Percentiles rank a stretch among this genome's conserved stretches.
Conservation (phyloP, 2,329 filamentous ascomycete species). For the Sphaerulina populicola region DNA sequence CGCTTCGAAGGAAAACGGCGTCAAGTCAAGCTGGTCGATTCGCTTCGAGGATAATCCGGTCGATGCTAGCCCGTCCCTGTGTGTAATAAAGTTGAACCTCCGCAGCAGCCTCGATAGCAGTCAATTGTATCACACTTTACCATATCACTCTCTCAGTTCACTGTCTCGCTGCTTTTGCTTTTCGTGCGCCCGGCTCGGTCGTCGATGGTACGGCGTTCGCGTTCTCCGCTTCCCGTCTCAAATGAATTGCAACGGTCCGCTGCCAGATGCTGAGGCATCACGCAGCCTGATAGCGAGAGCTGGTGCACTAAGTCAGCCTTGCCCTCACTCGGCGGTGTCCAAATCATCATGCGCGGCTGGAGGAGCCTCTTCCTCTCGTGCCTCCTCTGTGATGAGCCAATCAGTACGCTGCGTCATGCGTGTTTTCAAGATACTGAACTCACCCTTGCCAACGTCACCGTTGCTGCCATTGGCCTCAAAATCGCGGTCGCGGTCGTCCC, state of each 20-base stretch:
- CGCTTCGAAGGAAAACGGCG: constrained; percentile 13
- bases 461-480: constrained; percentile 43
- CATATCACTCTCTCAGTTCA: constrained; percentile 3
- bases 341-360: constrained; percentile 85
- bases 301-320: constrained; percentile 9
- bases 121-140: constrained; percentile 11
- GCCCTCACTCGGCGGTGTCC: constrained; percentile 72
- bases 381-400: constrained; percentile 30
- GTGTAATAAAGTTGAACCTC: constrained; percentile 12
- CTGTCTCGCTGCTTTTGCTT: constrained; percentile 2
- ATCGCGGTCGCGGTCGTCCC: constrained; percentile 51
- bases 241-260: background rate
- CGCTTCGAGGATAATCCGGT: constrained; percentile 13
- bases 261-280: constrained; percentile 4
- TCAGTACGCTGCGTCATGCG: constrained; percentile 19
- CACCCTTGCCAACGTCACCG: constrained; percentile 86
- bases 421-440: constrained; percentile 12
- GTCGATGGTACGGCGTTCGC: background rate
- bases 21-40: constrained; percentile 12
- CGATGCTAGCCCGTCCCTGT: constrained; percentile 12
- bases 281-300: constrained; percentile 10
- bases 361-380: constrained; percentile 53
- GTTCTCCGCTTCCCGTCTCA: background rate
- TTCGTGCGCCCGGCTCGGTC: background rate
- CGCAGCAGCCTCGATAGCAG: constrained; percentile 6